Evolutionary conservation across 2,329 filamentous ascomycete species (phyloP), one percentile per base, ranked within the genome.

Genomic region (Didymosphaeria variabile): DNA sequence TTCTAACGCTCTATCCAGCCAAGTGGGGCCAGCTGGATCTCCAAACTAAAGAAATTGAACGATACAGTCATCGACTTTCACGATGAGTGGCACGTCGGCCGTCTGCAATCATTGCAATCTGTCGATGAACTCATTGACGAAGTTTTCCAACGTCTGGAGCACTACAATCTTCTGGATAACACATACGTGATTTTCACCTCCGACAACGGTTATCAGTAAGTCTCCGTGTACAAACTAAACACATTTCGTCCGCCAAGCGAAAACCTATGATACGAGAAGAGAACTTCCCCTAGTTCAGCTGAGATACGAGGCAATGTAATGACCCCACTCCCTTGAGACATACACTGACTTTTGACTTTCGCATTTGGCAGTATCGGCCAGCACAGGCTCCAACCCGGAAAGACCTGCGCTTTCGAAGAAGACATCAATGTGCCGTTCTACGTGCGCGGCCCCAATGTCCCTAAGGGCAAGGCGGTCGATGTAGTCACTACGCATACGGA

Each of bases 111-210:
- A 6, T 69, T 86, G n/a, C 83, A 86, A 62, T 77, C 82, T 3
- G 83, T 86, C 0, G 84, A 86, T 60, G 84, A 86, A 62, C 74
- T 86, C 52, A 79, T 86, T 12, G 81, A 83, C n/a, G 66, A 69
- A 0, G 64, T 86, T 1, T 66, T 86, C 8, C 61, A 68, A 3
- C 77, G 77, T 0, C 74, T 87, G 1, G 77, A 82, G 15, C 59
- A 76, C 5, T 75, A 77, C 15, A 77, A 70, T 3, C 66, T 83
- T 12, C 68, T 85, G n/a, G 80, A 85, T 5, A 82, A 86, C 55
- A 86, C 78, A 0, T 80, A 79, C 52, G 71, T 81, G 38, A 69
- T 81, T 57, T 81, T 75, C 62, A 72, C 73, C 9, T 75, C 72
- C 4, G 79, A 81, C 63, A 80, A 81, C 60, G 79, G 79, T 5